A percentile compares a stretch with the other conserved stretches of the same genome.
Evolutionary conservation across 257 asterid species (phyloP).

Genomic region (Prunella vulgaris): DNA sequence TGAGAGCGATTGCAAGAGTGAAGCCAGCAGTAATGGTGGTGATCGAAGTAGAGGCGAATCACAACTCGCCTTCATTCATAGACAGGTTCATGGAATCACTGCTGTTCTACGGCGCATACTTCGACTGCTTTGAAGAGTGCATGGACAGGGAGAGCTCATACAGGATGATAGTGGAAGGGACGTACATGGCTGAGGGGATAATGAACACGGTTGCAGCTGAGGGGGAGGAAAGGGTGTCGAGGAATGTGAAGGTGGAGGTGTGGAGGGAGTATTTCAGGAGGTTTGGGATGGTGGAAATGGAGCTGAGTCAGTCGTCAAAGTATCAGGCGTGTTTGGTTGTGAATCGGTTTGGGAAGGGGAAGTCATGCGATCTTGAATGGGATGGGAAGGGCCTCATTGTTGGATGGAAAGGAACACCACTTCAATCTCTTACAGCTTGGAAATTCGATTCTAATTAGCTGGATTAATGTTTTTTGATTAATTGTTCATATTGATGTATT

Average conservation of each 20-base stretch:
- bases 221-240: constrained; percentile 39
- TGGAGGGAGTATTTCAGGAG: constrained; percentile 57
- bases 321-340: constrained; percentile 45
- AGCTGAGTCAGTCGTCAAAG: constrained; percentile 41
- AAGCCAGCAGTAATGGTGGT: constrained; percentile 54
- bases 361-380: constrained; percentile 33
- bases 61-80: constrained; percentile 55
- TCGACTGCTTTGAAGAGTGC: constrained; percentile 61
- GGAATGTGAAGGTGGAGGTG: constrained; percentile 56
- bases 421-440: constrained; percentile 45
- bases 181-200: constrained; percentile 51
- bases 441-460: constrained; percentile 8
- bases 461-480: too few relatives aligned
- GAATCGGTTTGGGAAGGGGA: constrained; percentile 33
- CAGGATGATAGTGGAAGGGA: constrained; percentile 40
- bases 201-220: constrained; percentile 47
- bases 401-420: constrained; percentile 55
- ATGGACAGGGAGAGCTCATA: constrained; percentile 34
- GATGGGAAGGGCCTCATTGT: constrained; percentile 39
- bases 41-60: constrained; percentile 62
- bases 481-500: too few relatives aligned
- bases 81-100: constrained; percentile 58
- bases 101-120: constrained; percentile 42
- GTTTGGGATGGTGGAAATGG: constrained; percentile 46
- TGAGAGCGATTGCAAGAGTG: constrained; percentile 35